Evolutionary conservation across 2,329 filamentous ascomycete species (phyloP), one percentile per base, ranked within the genome.

Genomic region (Xylariaceae sp.): DNA sequence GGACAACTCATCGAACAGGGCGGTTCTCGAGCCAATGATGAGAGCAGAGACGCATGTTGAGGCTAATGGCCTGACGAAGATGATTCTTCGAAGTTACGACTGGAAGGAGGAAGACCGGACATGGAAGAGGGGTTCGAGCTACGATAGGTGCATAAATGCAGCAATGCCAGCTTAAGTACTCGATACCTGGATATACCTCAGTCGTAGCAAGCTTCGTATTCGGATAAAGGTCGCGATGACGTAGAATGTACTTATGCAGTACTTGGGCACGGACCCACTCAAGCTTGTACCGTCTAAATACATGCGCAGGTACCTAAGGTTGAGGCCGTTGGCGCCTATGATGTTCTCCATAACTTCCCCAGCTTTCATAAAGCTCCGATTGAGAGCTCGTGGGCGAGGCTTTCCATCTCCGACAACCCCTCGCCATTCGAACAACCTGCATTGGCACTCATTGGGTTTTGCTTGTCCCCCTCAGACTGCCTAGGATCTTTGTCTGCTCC

Each of bases 1-100:
- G 60, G 66, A 68, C 68, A 69, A 67, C 65, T 69, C 68, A 70
- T 68, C 66, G 57, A 54, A 54, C 64, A 65, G 64, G 49, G 58
- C 57, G 59, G 56, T 62, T 55, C 58, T 59, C 51, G 51, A 55
- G 47, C 58, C 60, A 58, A 61, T 53, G 57, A 61, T 53, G 47
- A 50, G 62, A 51, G 58, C 18, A 34, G 45, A 41, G 53, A 51
- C 35, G 30, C 45, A 63, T 61, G 62, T 62, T 66, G 66, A 68
- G 67, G 64, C 64, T 59, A 66, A 51, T 66, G 63, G 62, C 55
- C 64, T 57, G 66, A 60, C 62, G 18, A 55, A 34, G 47, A 5
- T 8, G 11, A 8, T 35, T 35, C 49, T 50, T 41, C 23, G 23
- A 30, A 4, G 23, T 30, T 4, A 30, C 23, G 23, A 30, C 23